Base-by-base conservation (phyloP, 2,329 filamentous ascomycete genomes). In the Epichloe bromicola region DNA sequence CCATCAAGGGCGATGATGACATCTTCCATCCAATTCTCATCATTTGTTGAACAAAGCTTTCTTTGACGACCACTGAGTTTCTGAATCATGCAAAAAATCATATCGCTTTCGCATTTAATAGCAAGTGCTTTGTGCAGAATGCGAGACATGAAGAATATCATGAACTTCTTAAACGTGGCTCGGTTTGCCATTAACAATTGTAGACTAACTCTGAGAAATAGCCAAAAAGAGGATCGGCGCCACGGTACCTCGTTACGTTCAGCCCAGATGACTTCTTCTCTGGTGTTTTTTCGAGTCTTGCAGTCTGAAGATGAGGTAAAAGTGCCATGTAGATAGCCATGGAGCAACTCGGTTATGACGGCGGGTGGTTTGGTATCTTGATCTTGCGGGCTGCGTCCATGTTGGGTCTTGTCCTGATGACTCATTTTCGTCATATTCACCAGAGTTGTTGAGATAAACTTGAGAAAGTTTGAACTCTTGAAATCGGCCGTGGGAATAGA, bases 121-220 rank as follows among this genome's bases (percentile, higher is more conserved):
- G 10, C 8, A 10, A 30, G 8, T 4, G 26, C 26, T 30, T 30
- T 10, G 10, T 30, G 26, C 26, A 30, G 26, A 30, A 75, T 53
- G 0, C 53, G 48, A 0, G 63, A 51, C 59, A 76, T 65, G 55
- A 76, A 63, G 19, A 68, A 73, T 0, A 71, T 44, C 70, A 80
- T 76, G 55, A 75, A 74, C 0, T 58, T 53, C 52, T 82, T 82
- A 62, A 79, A 82, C 0, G 17, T 23, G 3, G 63, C 75, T 12
- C 17, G 23, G 10, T 19, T 23, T 12, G 8, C 12, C 41, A 14
- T 17, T 4, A 41, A 26, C 17, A 51, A 17, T 1, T 57, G 56
- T 12, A 55, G 26, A 8, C 48, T 45, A 1, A 55, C 53, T 8
- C 56, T 49, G 3, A 56, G 11, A 7, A 53, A 41, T 15, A 56